phyloP scores from a whole-genome alignment of 208 protist species.

The Angomonas ambiguus region DNA sequence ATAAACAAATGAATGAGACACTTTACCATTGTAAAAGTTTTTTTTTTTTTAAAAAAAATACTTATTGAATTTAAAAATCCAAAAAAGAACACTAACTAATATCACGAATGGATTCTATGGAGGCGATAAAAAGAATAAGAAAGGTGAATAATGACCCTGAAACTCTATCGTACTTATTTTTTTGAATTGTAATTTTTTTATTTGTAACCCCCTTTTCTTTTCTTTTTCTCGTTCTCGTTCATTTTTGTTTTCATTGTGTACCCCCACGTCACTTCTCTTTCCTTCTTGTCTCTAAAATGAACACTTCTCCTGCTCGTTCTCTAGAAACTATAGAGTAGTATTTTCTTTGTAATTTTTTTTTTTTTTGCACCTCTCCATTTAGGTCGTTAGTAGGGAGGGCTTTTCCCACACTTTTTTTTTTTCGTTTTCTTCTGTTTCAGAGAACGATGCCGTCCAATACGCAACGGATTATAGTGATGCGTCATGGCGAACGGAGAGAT shows the following conservation, averaged over 20 bases:
- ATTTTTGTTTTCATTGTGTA: not conserved
- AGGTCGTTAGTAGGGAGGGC: not conserved
- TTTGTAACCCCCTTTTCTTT: too few species aligned
- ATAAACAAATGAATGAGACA: slow-evolving; percentile 6
- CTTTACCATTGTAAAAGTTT: too few species aligned
- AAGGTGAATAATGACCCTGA: not conserved
- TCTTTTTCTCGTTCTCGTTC: not conserved
- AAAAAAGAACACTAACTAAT: too few species aligned
- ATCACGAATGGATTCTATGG: too few species aligned
- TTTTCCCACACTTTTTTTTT: slow-evolving; percentile 9
- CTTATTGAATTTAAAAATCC: too few species aligned
- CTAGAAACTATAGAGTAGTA: too few species aligned
- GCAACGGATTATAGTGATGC: slow-evolving; percentile 65
- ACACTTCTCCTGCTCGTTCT: not conserved
- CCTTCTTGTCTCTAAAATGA: not conserved
- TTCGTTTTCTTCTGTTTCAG: slow-evolving; percentile 14
- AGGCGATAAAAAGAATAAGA: not conserved
- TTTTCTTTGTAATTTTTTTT: too few species aligned
- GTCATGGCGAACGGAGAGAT: slow-evolving; percentile 81
- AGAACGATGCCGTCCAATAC: not conserved
- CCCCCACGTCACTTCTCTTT: too few species aligned
- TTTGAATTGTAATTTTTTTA: too few species aligned
- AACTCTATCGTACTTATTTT: too few species aligned
- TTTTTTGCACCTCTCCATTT: not conserved
- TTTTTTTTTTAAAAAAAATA: too few species aligned